Evolutionary conservation across 2,329 filamentous ascomycete species (phyloP), one percentile per base, ranked within the genome.

Genomic region (Penicillium sp.): DNA sequence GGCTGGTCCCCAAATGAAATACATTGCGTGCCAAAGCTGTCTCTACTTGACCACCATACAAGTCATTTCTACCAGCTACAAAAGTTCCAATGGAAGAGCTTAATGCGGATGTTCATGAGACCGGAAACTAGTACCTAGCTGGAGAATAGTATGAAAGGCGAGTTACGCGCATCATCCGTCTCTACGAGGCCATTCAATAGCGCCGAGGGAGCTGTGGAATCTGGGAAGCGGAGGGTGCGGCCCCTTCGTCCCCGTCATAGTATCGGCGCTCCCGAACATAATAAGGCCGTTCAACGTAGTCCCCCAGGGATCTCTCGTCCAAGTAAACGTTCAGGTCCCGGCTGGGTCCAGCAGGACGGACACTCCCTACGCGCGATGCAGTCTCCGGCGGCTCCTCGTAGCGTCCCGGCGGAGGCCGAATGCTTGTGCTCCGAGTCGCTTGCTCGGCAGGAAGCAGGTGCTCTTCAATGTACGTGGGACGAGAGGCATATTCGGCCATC

Each of bases 361-460:
- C 62, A 42, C 66, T 69, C 16, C 64, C 62, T 23, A 69, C 58
- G 13, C 69, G 62, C 39, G 65, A 57, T 11, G 64, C 49, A 30
- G 62, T 48, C 34, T 67, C 65, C 38, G 55, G 56, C 12, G 56
- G 54, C 33, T 69, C 65, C 30, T 69, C 66, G 43, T 73, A 73
- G 38, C 66, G 62, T 16, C 61, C 43, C 11, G 56, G 43, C n/a
- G 66, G 61, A 13, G 80, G 79, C 31, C 78, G 73, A 22, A 77
- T 73, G 55, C 79, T 83, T 6, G 75, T 57, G 20, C 77, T 68
- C 39, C 79, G 68, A 28, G 73, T 53, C 28, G 74, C 54, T 45
- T 78, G 77, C 39, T 80, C 76, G 23, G 72, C 67, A 2, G 73
- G 65, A 71, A 75, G 25, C 71, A 75, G 45, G 64, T 82, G 75